phyloP scores from a whole-genome alignment of 805 yeast species.

The Isabelozyma pseudorhagii region DNA sequence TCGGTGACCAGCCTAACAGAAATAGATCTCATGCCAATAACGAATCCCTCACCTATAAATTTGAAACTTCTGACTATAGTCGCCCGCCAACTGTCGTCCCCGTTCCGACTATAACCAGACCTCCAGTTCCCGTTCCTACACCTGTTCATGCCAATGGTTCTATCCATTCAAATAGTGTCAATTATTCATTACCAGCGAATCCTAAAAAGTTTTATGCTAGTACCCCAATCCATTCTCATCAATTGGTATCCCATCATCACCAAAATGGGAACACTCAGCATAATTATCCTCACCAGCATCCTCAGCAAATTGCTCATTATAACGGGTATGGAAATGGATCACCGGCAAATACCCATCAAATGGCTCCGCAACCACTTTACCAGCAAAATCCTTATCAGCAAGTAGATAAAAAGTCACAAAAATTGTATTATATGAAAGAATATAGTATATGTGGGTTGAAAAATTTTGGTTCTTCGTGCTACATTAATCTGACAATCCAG shows the following conservation, averaged over 20 bases:
- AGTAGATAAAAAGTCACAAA: slow-evolving; percentile 11
- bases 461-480: slow-evolving; percentile 73
- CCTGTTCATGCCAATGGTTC: slow-evolving; percentile 2
- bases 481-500: slow-evolving; percentile 72
- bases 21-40: neutral
- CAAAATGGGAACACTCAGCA: too few relatives aligned
- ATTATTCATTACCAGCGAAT: too few relatives aligned
- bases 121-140: slow-evolving; percentile 2
- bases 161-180: neutral
- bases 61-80: neutral
- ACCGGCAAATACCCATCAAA: neutral
- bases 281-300: too few relatives aligned
- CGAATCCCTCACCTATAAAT: neutral
- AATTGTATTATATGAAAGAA: slow-evolving; percentile 28
- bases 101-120: neutral
- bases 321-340: neutral
- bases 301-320: neutral
- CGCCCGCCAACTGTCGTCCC: slow-evolving; percentile 1
- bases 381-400: slow-evolving; percentile 35
- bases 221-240: too few relatives aligned
- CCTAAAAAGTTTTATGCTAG: too few relatives aligned
- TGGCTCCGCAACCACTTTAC: slow-evolving; percentile 6
- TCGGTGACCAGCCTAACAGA: neutral
- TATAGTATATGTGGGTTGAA: slow-evolving; percentile 57
- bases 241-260: too few relatives aligned